phyloP scores from a whole-genome alignment of 805 yeast genomes.

The Torulaspora quercuum region DNA sequence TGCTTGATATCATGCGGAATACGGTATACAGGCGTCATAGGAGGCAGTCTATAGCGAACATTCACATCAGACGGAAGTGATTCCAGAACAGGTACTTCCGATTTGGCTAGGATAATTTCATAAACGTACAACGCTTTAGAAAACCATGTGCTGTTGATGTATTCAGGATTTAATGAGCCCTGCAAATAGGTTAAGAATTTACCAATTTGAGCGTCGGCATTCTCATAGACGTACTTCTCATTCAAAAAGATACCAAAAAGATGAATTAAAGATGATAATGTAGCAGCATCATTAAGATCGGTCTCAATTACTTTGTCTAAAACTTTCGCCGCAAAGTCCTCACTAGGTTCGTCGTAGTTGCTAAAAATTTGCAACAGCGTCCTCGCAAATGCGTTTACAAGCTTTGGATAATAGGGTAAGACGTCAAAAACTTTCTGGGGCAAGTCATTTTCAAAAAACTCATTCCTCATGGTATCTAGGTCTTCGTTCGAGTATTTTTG shows the following conservation, averaged over 20 bases:
- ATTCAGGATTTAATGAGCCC: slow-evolving; percentile 38
- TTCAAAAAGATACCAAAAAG: slow-evolving; percentile 44
- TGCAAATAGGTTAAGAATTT: slow-evolving; percentile 40
- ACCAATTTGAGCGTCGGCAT: slow-evolving; percentile 35
- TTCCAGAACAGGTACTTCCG: slow-evolving; percentile 49
- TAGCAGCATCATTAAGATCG: slow-evolving; percentile 29
- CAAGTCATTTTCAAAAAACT: slow-evolving; percentile 34
- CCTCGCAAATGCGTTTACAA: slow-evolving; percentile 39
- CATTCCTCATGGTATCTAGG: slow-evolving; percentile 40
- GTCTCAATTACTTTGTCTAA: slow-evolving; percentile 41
- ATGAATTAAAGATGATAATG: slow-evolving; percentile 42
- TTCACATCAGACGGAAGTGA: slow-evolving; percentile 28
- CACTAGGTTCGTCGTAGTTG: slow-evolving; percentile 35
- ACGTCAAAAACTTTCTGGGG: slow-evolving; percentile 44
- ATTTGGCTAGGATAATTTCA: slow-evolving; percentile 51
- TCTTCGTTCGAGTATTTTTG: slow-evolving; percentile 40
- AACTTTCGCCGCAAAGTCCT: slow-evolving; percentile 38
- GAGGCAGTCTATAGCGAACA: slow-evolving; percentile 18
- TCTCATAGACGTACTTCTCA: slow-evolving; percentile 39
- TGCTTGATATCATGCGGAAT: slow-evolving; percentile 27
- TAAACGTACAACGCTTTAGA: slow-evolving; percentile 53
- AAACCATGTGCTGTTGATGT: slow-evolving; percentile 52
- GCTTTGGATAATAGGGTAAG: slow-evolving; percentile 43
- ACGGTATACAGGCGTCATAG: slow-evolving; percentile 24
- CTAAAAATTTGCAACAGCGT: slow-evolving; percentile 39